These are phyloP conservation scores for Lepidium didymum DNA, from an alignment of 345 rosid species.

Conservation along the genomic window DNA sequence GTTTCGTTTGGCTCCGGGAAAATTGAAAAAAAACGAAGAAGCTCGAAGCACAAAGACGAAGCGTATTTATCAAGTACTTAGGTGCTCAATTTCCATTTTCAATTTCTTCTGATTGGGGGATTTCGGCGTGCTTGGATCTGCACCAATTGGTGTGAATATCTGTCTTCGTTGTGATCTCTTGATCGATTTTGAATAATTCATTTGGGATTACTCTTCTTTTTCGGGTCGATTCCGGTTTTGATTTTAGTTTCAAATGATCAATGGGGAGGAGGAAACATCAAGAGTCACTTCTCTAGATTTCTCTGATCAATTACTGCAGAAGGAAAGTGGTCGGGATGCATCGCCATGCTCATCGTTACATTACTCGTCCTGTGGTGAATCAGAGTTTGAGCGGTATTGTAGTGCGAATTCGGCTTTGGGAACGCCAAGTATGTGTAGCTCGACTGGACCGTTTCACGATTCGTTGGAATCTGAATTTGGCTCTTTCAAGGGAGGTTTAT, in stretches of 20 bases:
- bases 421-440: constrained; percentile 67
- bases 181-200: background rate
- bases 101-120: background rate
- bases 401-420: constrained; percentile 81
- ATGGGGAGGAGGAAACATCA: constrained; percentile 39
- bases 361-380: constrained; percentile 80
- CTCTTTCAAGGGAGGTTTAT: constrained; percentile 33
- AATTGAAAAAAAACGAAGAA: background rate
- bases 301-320: constrained; percentile 21
- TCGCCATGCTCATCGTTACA: constrained; percentile 50
- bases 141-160: background rate
- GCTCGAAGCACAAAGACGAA: constrained; percentile 8
- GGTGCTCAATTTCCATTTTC: background rate
- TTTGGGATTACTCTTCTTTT: background rate
- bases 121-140: constrained; percentile 10
- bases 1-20: background rate
- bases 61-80: background rate
- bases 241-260: constrained; percentile 35
- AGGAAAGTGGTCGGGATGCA: constrained; percentile 35
- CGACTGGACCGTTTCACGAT: constrained; percentile 46
- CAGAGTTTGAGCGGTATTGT: constrained; percentile 73
- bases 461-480: constrained; percentile 61
- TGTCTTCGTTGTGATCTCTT: background rate
- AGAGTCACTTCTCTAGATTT: constrained; percentile 39
- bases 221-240: background rate